Evolutionary conservation across 2,329 filamentous ascomycete genomes (phyloP).

Genomic region (Paecilomyces sp.): DNA sequence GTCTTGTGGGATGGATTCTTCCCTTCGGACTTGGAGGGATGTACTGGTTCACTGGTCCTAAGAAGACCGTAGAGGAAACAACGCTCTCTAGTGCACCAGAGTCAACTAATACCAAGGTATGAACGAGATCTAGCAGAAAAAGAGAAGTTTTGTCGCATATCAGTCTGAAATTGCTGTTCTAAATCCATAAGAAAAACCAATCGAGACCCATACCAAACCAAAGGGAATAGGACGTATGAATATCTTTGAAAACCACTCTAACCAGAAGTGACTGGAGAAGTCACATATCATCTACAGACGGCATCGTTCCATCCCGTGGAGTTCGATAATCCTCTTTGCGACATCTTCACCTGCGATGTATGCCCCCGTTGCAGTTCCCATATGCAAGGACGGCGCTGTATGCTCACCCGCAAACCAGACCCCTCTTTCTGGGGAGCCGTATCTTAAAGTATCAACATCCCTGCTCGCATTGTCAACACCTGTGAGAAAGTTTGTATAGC

Average conservation of each 20-base stretch:
- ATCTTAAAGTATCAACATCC: neutral
- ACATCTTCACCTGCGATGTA: neutral
- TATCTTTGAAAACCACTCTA: neutral
- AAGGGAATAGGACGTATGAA: neutral
- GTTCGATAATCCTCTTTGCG: neutral
- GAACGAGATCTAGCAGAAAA: neutral
- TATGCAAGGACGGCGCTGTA: neutral
- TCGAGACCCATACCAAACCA: neutral
- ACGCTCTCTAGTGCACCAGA: neutral
- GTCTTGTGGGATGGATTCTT: constrained; percentile 28
- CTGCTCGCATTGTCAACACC: neutral
- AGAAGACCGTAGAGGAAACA: constrained; percentile 27
- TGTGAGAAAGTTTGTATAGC: neutral
- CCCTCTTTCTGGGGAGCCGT: neutral
- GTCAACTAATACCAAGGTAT: neutral
- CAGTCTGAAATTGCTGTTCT: neutral
- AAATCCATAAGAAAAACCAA: neutral
- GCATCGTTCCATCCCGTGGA: neutral
- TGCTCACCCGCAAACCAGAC: constrained; percentile 37
- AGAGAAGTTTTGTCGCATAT: neutral
- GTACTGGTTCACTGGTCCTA: constrained; percentile 32
- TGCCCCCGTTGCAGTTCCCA: neutral
- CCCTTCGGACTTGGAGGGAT: constrained; percentile 25
- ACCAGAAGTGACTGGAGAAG: neutral
- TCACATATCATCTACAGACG: neutral